Conservation (phyloP, 176 grass and related monocot genomes). For the Tillandsia fasciculata region DNA sequence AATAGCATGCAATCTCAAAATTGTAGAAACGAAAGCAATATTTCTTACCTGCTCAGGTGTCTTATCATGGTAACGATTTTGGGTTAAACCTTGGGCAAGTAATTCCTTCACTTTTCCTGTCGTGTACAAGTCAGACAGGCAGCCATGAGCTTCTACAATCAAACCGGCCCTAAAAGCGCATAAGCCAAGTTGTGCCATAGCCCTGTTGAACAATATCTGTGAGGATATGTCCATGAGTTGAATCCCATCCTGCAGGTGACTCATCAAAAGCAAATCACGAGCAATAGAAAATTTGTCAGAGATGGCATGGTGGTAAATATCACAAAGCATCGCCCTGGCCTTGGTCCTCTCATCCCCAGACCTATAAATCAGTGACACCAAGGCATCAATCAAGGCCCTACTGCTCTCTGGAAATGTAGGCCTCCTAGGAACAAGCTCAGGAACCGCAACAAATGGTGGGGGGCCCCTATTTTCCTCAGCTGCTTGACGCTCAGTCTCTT, state of each 20-base stretch:
- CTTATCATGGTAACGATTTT: conserved; percentile 93
- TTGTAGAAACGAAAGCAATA: not conserved
- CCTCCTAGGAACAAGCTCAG: conserved; percentile 70
- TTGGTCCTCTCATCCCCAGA: conserved; percentile 93
- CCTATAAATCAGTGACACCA: conserved; percentile 87
- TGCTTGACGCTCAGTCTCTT: conserved; percentile 24
- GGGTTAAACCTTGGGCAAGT: conserved; percentile 82
- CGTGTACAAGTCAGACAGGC: conserved; percentile 76
- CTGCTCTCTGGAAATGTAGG: conserved; percentile 80
- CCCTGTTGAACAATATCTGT: conserved; percentile 87
- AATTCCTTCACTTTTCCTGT: conserved; percentile 86
- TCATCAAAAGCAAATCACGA: conserved; percentile 91
- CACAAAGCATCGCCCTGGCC: conserved; percentile 91
- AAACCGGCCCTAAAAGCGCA: conserved; percentile 90
- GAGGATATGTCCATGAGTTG: conserved; percentile 95
- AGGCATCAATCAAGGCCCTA: conserved; percentile 61
- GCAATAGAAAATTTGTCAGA: conserved; percentile 81
- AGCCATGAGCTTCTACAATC: conserved; percentile 73
- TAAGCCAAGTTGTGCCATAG: conserved; percentile 80
- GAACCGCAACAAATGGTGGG: conserved; percentile 60
- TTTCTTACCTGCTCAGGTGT: conserved; percentile 83
- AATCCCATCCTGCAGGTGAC: conserved; percentile 87
- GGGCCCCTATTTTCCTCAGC: conserved; percentile 37
- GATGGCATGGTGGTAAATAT: conserved; percentile 94
- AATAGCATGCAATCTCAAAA: not conserved